A percentile compares a stretch with the other conserved stretches of the same genome.
Evolutionary conservation across 106 monocot species (phyloP).

Genomic region (Agapanthus africanus): DNA sequence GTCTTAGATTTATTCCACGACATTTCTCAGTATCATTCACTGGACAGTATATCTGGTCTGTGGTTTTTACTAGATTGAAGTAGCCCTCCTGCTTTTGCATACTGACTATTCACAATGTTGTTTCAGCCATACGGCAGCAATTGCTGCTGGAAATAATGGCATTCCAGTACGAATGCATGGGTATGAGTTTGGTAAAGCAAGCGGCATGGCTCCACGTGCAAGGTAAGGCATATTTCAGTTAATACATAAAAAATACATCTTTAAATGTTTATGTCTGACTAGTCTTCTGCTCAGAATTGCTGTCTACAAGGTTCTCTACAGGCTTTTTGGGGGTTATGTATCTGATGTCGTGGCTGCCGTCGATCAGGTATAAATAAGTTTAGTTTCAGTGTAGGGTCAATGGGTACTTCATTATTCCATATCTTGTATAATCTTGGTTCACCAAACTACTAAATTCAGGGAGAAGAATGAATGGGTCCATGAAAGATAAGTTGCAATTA

Average conservation of each 20-base stretch:
- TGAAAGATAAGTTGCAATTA: too few species aligned
- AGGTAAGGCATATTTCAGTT: slow-evolving; percentile 44
- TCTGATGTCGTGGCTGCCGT: slow-evolving; percentile 98
- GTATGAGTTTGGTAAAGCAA: slow-evolving; percentile 88
- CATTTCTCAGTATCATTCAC: neutral
- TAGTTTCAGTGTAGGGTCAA: too few species aligned
- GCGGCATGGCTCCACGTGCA: slow-evolving; percentile 99
- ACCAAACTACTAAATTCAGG: too few species aligned
- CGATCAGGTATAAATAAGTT: slow-evolving; percentile 60
- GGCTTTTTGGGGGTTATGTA: slow-evolving; percentile 96
- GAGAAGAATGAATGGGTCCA: too few species aligned
- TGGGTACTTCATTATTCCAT: too few species aligned
- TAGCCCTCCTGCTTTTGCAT: neutral
- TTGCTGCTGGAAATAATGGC: slow-evolving; percentile 98
- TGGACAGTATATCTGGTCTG: neutral
- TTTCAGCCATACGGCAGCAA: slow-evolving; percentile 80
- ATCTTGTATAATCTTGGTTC: too few species aligned
- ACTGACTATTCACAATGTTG: neutral
- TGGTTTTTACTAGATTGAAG: too few species aligned
- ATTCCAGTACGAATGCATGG: slow-evolving; percentile 87
- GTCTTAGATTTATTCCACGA: neutral
- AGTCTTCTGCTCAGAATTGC: slow-evolving; percentile 54
- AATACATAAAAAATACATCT: neutral
- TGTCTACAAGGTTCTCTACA: slow-evolving; percentile 92
- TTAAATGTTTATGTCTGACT: neutral